Evolutionary conservation across 805 yeast species (phyloP).

Genomic region (Starmerella roubikii): DNA sequence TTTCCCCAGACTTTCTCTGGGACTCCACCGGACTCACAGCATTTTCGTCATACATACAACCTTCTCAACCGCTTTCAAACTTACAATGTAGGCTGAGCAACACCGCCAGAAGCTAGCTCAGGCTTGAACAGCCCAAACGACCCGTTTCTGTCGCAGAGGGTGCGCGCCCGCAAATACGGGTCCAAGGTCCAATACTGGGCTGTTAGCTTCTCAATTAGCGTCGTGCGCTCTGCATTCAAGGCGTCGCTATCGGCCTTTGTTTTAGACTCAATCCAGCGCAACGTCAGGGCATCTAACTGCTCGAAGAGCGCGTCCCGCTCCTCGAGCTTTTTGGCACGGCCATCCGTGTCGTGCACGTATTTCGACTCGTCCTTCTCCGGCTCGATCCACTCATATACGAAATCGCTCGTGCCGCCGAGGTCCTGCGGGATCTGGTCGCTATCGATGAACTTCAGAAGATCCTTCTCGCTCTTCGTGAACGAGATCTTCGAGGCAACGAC

Average conservation of each 20-base stretch:
- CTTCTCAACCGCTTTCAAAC: too few relatives aligned
- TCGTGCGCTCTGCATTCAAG: conserved; percentile 38
- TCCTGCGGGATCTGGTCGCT: conserved; percentile 47
- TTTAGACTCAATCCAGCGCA: conserved; percentile 51
- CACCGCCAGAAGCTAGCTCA: conserved; percentile 17
- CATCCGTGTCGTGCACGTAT: conserved; percentile 32
- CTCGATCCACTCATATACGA: conserved; percentile 43
- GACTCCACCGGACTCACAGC: too few relatives aligned
- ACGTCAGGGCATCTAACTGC: conserved; percentile 49
- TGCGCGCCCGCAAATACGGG: conserved; percentile 68
- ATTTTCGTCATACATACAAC: too few relatives aligned
- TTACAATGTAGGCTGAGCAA: conserved; percentile 16
- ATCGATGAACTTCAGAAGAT: conserved; percentile 50
- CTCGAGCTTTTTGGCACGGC: conserved; percentile 32
- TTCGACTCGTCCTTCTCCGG: conserved; percentile 52
- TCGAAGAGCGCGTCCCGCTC: conserved; percentile 45
- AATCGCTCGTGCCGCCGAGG: conserved; percentile 60
- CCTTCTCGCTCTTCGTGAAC: conserved; percentile 60
- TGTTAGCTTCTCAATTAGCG: conserved; percentile 39
- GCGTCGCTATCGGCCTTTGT: conserved; percentile 32
- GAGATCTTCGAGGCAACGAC: conserved; percentile 85
- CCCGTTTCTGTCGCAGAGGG: conserved; percentile 70
- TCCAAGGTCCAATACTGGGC: conserved; percentile 58
- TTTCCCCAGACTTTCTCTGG: too few relatives aligned
- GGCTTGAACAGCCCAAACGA: conserved; percentile 31